Evolutionary conservation across 768 basidiomycete genomes (phyloP), one percentile per base, ranked within the genome.

Genomic region (Kwoniella bestiolae): DNA sequence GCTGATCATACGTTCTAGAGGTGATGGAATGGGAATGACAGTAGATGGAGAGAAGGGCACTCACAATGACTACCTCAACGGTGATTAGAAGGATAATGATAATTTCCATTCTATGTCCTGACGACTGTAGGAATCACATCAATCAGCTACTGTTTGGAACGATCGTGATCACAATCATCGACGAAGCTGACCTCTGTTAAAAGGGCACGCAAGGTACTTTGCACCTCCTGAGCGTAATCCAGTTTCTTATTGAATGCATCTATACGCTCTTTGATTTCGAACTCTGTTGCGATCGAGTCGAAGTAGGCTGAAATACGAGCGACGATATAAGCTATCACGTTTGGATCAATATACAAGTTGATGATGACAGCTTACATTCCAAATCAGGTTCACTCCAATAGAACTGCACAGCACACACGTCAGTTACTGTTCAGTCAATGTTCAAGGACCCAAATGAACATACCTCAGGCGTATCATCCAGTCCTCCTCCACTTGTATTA

Each of bases 61-160:
- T 77, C 74, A 94, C 93, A 55, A 96, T 90, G 72, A 92, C 84
- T n/a, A 94, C 92, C 80, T 95, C 93, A 11, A 96, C 92, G 0
- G 94, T 91, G 74, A 97, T 96, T 53, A 98, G 88, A 1, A 87
- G 85, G 70, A 97, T 98, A 78, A 97, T 97, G 67, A 97, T 90
- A 4, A 95, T 84, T 82, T 98, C 95, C 90, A 98, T 94, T 2
- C 90, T 88, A 75, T 96, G 92, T 2, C 86, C 87, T 4, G 91
- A 91, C 3, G 92, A 91, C 91, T 95, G 72, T 9, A 66, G 53
- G 52, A 55, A n/a, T n/a, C n/a, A n/a, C n/a, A n/a, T n/a, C n/a
- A 18, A 18, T 12, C 12, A 31, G 34, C 18, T 35, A 14, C 6
- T 29, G 8, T 32, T 6, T 26, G 26, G 7, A 53, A 34, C 16